Percentiles rank a stretch among this genome's conserved stretches.
phyloP scores from a whole-genome alignment of 331 rosid species.

The Malus hybrid region DNA sequence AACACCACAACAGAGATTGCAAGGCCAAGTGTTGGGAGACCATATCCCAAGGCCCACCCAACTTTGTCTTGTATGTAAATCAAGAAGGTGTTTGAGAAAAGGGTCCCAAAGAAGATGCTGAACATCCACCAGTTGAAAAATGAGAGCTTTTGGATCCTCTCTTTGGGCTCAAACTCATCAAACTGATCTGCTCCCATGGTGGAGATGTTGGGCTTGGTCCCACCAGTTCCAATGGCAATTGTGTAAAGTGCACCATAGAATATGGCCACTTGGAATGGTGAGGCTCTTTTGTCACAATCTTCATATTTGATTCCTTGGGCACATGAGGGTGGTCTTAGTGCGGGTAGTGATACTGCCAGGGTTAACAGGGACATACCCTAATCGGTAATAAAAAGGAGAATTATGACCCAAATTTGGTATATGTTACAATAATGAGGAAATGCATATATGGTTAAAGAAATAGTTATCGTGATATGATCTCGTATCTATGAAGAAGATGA shows the following conservation, averaged over 20 bases:
- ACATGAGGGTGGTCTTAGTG: slow-evolving; percentile 61
- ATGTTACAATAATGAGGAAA: not conserved
- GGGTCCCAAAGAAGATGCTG: slow-evolving; percentile 71
- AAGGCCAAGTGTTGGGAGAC: slow-evolving; percentile 71
- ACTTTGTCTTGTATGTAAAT: slow-evolving; percentile 67
- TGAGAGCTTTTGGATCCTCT: slow-evolving; percentile 61
- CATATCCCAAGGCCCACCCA: slow-evolving; percentile 77
- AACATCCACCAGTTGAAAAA: slow-evolving; percentile 96
- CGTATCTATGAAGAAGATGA: too few species aligned
- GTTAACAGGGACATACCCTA: slow-evolving; percentile 77
- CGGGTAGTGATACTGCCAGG: slow-evolving; percentile 54
- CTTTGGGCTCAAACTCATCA: slow-evolving; percentile 69
- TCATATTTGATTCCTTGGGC: slow-evolving; percentile 16
- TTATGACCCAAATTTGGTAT: not conserved
- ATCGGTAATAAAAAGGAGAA: not conserved
- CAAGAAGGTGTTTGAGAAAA: slow-evolving; percentile 64
- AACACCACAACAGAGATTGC: slow-evolving; percentile 48
- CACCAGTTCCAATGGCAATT: slow-evolving; percentile 72
- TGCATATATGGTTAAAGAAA: too few species aligned
- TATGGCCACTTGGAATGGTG: slow-evolving; percentile 47
- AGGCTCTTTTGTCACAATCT: slow-evolving; percentile 33
- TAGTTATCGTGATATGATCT: too few species aligned
- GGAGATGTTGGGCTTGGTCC: slow-evolving; percentile 88
- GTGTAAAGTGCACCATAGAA: slow-evolving; percentile 62
- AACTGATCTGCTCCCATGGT: slow-evolving; percentile 94